A percentile compares a stretch with the other conserved stretches of the same genome.
These are phyloP conservation scores for Mucor racemosus DNA, from an alignment of 371 early-diverging fungal species.

Conservation along the genomic window DNA sequence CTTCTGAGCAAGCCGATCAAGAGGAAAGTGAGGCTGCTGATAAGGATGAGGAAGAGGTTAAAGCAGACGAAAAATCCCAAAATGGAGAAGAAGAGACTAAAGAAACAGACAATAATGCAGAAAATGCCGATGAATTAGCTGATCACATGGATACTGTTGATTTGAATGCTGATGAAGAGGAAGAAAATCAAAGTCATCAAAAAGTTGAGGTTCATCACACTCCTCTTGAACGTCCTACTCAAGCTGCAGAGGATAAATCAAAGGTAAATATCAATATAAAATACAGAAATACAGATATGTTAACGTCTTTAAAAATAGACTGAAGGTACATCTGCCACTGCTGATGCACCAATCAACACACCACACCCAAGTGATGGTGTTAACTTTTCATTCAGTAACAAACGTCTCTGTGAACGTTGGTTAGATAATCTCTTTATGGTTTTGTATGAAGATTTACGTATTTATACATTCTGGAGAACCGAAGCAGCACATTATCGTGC, in stretches of 20 bases:
- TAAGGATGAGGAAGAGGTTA: slow-evolving; percentile 9
- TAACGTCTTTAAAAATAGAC: neutral
- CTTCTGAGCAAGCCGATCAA: neutral
- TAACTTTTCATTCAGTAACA: slow-evolving; percentile 79
- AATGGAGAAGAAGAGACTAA: slow-evolving; percentile 13
- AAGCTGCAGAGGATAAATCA: slow-evolving; percentile 47
- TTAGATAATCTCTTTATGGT: slow-evolving; percentile 98
- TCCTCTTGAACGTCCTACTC: slow-evolving; percentile 43
- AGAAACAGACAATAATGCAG: neutral
- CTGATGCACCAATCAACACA: neutral
- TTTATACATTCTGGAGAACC: slow-evolving; percentile 87
- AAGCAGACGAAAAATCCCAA: neutral
- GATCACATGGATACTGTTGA: slow-evolving; percentile 44
- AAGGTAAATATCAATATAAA: neutral
- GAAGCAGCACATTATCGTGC: slow-evolving; percentile 71
- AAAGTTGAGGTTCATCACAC: slow-evolving; percentile 25
- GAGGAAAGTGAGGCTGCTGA: neutral
- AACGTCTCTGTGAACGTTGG: slow-evolving; percentile 98
- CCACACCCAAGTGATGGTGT: slow-evolving; percentile 31
- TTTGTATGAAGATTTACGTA: slow-evolving; percentile 93
- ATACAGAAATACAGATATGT: neutral
- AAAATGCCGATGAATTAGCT: slow-evolving; percentile 16
- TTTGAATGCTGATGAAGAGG: slow-evolving; percentile 23
- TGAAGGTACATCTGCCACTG: slow-evolving; percentile 1
- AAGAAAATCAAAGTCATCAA: slow-evolving; percentile 12